phyloP scores from a whole-genome alignment of 179 eudicot genomes.

The Silene coronaria region DNA sequence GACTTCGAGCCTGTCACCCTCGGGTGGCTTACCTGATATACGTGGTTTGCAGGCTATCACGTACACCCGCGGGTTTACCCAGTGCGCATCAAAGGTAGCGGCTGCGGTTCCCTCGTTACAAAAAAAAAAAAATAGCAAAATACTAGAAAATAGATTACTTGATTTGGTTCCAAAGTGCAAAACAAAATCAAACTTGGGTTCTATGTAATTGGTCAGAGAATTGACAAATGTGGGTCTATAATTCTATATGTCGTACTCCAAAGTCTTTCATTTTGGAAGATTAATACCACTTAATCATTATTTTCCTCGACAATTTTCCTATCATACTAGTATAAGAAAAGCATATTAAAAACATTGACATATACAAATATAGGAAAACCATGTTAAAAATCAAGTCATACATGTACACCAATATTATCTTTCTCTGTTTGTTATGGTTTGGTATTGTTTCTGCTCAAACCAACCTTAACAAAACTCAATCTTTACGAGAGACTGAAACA shows the following conservation, averaged over 20 bases:
- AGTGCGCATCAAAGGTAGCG: too few species aligned
- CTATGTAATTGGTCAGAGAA: not conserved
- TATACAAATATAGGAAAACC: not conserved
- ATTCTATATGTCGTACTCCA: not conserved
- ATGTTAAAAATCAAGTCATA: not conserved
- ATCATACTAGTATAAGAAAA: too few species aligned
- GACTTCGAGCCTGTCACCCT: too few species aligned
- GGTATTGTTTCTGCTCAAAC: not conserved
- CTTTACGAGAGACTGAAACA: conserved; percentile 20
- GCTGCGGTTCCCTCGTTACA: too few species aligned
- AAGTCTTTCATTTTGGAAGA: not conserved
- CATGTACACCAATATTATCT: not conserved
- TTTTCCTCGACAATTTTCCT: too few species aligned
- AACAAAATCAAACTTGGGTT: not conserved
- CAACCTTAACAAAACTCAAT: not conserved
- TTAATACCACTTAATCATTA: not conserved
- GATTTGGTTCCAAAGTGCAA: not conserved
- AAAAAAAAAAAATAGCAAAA: too few species aligned
- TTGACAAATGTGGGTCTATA: not conserved
- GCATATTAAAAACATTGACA: not conserved
- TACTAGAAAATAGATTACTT: not conserved
- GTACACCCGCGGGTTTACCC: too few species aligned
- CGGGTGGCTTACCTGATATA: too few species aligned
- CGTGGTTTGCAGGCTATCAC: too few species aligned
- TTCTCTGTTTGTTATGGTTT: not conserved